Base-by-base conservation (phyloP, 2,329 filamentous ascomycete species). In the Lasiodiplodia theobromae region DNA sequence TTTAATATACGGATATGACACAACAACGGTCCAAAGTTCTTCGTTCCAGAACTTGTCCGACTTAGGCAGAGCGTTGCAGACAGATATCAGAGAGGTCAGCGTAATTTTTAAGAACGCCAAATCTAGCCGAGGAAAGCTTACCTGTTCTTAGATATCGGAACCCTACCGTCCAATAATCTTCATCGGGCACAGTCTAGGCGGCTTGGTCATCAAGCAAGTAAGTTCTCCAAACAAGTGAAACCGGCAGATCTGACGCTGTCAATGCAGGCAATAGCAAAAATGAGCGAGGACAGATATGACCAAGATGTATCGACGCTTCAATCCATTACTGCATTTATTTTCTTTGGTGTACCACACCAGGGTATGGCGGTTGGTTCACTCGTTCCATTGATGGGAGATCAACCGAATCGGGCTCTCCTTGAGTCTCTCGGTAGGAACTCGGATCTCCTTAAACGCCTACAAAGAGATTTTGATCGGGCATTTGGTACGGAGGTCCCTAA, bases 1-100 rank as follows among this genome's bases (percentile, higher is more conserved):
- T 2, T 69, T 77, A 28, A 72, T 70, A 7, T 77, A 75, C 66
- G 75, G 77, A 18, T 76, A 77, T 47, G 70, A 74, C 66, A 37
- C 62, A 4, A 49, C 12, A 16, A n/a, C 34, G 6, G 12, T 40
- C 16, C 49, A 44, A 2, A 66, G 62, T 21, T 18, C 14, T 18
- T 53, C 49, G 2, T 54, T 66, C n/a, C 62, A 66, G 31, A 66
- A n/a, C 12, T 44, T 44, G 49, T 2, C 8, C 6, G 37, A 54
- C 38, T 34, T 66, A 2, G 49, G 62, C 10, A 52, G 28, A 28
- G n/a, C 47, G 1, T 6, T 54, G 1, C 16, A 53, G 12, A 28
- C 21, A 3, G 31, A 54, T 7, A 40, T 66, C 31, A 54, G 23
- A 4, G 18, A 18, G 12, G 28, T 52, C 4, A 54, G 31, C 14